Conservation (phyloP, 495 filamentous ascomycete genomes). For the Usnea hakonensis region DNA sequence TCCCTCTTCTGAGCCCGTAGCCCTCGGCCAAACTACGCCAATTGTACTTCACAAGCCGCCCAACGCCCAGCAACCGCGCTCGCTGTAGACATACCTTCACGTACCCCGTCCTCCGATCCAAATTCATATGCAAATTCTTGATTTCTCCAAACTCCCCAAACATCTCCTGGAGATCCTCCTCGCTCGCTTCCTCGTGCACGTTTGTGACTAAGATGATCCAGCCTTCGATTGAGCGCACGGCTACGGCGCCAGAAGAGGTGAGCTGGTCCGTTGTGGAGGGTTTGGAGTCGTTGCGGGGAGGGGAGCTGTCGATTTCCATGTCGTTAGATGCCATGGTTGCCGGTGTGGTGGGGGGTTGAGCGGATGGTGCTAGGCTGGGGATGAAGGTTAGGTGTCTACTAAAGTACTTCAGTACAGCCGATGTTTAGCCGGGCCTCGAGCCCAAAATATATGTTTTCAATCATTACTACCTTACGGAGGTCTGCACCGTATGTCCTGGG, state of each 20-base stretch:
- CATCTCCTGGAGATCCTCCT: constrained; percentile 89
- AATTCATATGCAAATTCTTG: constrained; percentile 90
- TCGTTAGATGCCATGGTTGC: constrained; percentile 56
- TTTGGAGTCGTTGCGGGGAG: constrained; percentile 38
- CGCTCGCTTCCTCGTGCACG: constrained; percentile 93
- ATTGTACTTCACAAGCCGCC: too few species aligned
- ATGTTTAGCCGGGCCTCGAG: too few species aligned
- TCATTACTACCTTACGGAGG: too few species aligned
- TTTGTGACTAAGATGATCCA: constrained; percentile 98
- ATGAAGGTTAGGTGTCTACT: too few species aligned
- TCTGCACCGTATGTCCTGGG: too few species aligned
- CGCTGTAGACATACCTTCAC: constrained; percentile 65
- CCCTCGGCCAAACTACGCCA: not conserved
- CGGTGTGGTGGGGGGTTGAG: too few species aligned
- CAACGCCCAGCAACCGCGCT: not conserved
- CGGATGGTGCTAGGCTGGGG: too few species aligned
- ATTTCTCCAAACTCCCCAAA: constrained; percentile 97
- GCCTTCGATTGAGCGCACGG: constrained; percentile 95
- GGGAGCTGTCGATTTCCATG: constrained; percentile 70
- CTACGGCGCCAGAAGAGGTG: constrained; percentile 73
- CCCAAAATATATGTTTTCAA: too few species aligned
- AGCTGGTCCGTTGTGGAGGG: constrained; percentile 56
- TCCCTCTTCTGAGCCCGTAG: too few species aligned
- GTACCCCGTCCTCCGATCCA: constrained; percentile 93
- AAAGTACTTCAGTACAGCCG: too few species aligned